Base-by-base conservation (phyloP, 495 filamentous ascomycete genomes). In the Aspergillus indologenus region DNA sequence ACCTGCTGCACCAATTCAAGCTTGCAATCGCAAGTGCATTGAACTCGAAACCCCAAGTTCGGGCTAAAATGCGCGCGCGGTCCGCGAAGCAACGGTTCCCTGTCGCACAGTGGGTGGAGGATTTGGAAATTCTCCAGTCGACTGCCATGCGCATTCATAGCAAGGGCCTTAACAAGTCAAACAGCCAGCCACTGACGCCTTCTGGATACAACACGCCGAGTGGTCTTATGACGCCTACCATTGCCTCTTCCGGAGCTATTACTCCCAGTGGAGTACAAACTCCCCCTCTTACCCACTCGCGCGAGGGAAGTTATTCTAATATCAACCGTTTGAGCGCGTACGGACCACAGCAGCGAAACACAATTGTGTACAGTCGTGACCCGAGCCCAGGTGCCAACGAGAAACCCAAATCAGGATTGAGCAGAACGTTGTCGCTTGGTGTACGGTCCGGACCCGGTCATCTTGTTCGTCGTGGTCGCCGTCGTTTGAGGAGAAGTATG, bases 41-140 rank as follows among this genome's bases (percentile, higher is more conserved):
- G 55, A 82, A 76, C 24, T 89, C 87, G 1, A 84, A 85, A 55
- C 64, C 59, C 7, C 76, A 83, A 29, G 77, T 77, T 26, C 71
- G 88, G 50, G 82, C 84, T 0, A 80, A 82, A 67, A 90, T 92
- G 89, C 79, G 89, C 53, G 89, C 89, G 45, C 79, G 85, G 24
- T 88, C 87, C n/a, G 87, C 86, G 2, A 85, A 86, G 63, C 88
- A 92, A 62, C 82, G 89, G 8, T 92, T 91, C 72, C 89, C 89
- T 8, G 87, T 88, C 21, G 83, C 82, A 2, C 84, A 87, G 57
- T 88, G 85, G 85, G 70, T 86, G 40, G 81, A 85, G 62, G 81
- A 85, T 63, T 61, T 88, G 40, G 85, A 86, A 43, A 81, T 81
- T 26, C 73, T 88, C 14, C 83, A 88, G 64, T 75, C 78, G 18